Percentiles rank a stretch among this genome's conserved stretches.
Conservation (phyloP, 2,329 filamentous ascomycete genomes). For the Arthrinium puccinioides region DNA sequence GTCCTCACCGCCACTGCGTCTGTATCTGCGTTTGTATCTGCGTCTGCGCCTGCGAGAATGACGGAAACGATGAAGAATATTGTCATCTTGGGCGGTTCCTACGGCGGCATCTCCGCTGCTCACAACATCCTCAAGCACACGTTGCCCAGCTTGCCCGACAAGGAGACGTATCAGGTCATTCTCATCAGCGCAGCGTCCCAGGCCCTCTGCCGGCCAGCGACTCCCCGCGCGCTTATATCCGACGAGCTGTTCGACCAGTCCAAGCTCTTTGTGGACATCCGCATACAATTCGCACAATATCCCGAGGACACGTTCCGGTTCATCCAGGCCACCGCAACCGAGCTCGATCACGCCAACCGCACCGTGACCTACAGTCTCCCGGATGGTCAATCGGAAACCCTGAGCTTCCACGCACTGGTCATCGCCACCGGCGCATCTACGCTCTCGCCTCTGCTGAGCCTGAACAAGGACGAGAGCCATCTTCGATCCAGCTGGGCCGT, state of each 20-base stretch:
- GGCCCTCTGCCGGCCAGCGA: constrained; percentile 33
- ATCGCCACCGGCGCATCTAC: constrained; percentile 42
- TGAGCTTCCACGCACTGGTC: constrained; percentile 36
- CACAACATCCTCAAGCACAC: constrained; percentile 48
- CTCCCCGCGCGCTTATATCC: constrained; percentile 38
- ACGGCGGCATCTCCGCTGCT: constrained; percentile 40
- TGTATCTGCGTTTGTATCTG: too few relatives aligned
- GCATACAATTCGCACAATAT: constrained; percentile 31
- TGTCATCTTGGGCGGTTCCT: constrained; percentile 46
- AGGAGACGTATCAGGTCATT: constrained; percentile 29
- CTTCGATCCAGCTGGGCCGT: constrained; percentile 26
- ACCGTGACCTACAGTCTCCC: constrained; percentile 21
- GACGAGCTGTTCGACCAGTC: constrained; percentile 33
- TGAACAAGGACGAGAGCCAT: constrained; percentile 24
- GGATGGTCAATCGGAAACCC: constrained; percentile 7
- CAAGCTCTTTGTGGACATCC: constrained; percentile 36
- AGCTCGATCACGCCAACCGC: constrained; percentile 25
- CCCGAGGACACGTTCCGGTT: constrained; percentile 28
- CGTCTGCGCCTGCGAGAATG: too few relatives aligned
- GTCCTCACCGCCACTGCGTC: too few relatives aligned
- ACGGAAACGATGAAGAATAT: too few relatives aligned
- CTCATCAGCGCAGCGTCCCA: constrained; percentile 34
- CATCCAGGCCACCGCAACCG: constrained; percentile 30
- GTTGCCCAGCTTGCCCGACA: constrained; percentile 31
- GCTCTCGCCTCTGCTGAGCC: constrained; percentile 33